Percentiles rank a stretch among this genome's conserved stretches.
These are phyloP conservation scores for Fusarium bulbicola DNA, from an alignment of 2,329 filamentous ascomycete genomes.

Conservation along the genomic window DNA sequence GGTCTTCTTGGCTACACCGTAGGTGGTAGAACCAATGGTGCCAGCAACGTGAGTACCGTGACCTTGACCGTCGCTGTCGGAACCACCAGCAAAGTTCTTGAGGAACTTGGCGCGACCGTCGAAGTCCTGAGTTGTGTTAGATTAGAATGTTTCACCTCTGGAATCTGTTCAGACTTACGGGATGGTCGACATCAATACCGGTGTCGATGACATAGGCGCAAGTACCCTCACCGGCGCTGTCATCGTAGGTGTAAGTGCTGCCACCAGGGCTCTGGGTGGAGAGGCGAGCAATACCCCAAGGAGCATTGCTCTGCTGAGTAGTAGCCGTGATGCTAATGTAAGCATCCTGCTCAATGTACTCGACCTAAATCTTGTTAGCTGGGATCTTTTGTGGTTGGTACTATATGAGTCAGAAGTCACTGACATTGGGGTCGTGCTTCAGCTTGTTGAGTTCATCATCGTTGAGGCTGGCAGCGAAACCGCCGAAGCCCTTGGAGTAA, in stretches of 20 bases:
- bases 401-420: background rate
- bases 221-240: slow-evolving; percentile 51
- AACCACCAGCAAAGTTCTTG: slow-evolving; percentile 41
- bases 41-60: slow-evolving; percentile 54
- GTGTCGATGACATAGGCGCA: slow-evolving; percentile 60
- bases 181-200: slow-evolving; percentile 52
- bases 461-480: slow-evolving; percentile 43
- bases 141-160: background rate
- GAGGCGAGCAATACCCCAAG: slow-evolving; percentile 52
- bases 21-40: slow-evolving; percentile 46
- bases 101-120: slow-evolving; percentile 47
- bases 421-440: slow-evolving; percentile 41
- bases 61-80: slow-evolving; percentile 47
- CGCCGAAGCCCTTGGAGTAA: slow-evolving; percentile 36
- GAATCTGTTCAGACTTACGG: slow-evolving; percentile 40
- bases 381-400: background rate
- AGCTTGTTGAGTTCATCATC: slow-evolving; percentile 41
- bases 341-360: slow-evolving; percentile 53
- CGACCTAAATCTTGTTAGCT: slow-evolving; percentile 39
- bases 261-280: slow-evolving; percentile 46
- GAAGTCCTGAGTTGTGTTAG: slow-evolving; percentile 41
- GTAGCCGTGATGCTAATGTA: slow-evolving; percentile 42
- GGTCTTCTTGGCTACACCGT: slow-evolving; percentile 55
- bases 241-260: slow-evolving; percentile 51
- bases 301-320: slow-evolving; percentile 48